These are phyloP conservation scores for Rosa hybrid DNA, from an alignment of 331 rosid species.

Conservation along the genomic window DNA sequence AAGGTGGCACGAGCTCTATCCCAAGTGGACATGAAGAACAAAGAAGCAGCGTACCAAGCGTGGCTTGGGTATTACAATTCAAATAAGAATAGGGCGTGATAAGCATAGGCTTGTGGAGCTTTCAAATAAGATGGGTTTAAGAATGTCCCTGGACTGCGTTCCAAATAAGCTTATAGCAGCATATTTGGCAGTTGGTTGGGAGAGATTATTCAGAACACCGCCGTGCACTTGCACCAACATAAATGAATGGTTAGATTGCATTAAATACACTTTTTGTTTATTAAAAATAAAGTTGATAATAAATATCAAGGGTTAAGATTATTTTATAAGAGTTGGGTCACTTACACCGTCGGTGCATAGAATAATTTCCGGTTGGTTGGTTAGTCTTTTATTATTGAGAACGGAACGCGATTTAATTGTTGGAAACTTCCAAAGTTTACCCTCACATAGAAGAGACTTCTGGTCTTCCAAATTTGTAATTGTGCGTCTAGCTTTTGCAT, in stretches of 20 bases:
- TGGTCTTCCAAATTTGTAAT: too few species aligned
- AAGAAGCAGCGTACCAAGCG: conserved; percentile 92
- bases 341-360: too few species aligned
- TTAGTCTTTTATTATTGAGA: neutral
- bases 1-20: conserved; percentile 80
- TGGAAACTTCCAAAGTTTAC: neutral
- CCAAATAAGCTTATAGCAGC: conserved; percentile 45
- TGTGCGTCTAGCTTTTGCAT: too few species aligned
- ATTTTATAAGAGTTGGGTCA: too few species aligned
- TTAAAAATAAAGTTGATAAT: too few species aligned
- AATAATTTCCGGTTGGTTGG: too few species aligned
- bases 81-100: conserved; percentile 67
- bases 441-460: neutral
- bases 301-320: too few species aligned
- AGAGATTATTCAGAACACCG: too few species aligned
- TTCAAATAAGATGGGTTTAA: conserved; percentile 90
- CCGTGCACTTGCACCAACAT: too few species aligned
- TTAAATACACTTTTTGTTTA: too few species aligned
- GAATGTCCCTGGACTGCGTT: conserved; percentile 81
- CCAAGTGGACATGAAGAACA: conserved; percentile 72
- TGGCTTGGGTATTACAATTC: conserved; percentile 98
- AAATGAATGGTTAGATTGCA: too few species aligned
- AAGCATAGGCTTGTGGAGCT: conserved; percentile 80
- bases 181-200: neutral
- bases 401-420: neutral